Evolutionary conservation across 2,329 filamentous ascomycete species (phyloP), one percentile per base, ranked within the genome.

Genomic region (Fusarium acutatum): DNA sequence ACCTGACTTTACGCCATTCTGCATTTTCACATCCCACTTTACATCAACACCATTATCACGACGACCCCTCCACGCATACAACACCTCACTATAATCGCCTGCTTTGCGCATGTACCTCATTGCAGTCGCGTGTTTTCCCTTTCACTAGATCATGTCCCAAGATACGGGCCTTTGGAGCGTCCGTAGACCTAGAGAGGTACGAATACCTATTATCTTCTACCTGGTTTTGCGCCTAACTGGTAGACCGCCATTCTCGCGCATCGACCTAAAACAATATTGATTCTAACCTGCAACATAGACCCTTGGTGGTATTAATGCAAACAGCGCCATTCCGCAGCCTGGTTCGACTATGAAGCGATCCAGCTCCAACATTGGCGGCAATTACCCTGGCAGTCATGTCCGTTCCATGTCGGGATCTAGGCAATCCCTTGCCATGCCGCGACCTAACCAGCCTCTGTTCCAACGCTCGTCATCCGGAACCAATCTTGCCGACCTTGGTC

Each of bases 321-420:
- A 95, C 82, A 93, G 93, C 26, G 90, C 91, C 28, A 94, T 99
- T 72, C 96, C 96, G 26, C 94, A 97, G 84, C 96, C 96, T 14
- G 89, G 93, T 34, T 98, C 96, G 44, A 94, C 95, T 44, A 92
- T 99, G 88, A 99, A 99, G 86, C 94, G 96, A 82, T 93, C 94
- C 35, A 96, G 91, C 79, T 95, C 94, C 18, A 91, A 91, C 76
- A 91, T 90, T 72, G 90, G 90, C 79, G 86, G 86, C 65, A 90
- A 89, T 50, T 92, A 89, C 79, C 90, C 91, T 22, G 81, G 79
- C 62, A 91, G 92, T 80, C 94, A 97, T 86, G 90, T 86, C 75
- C 94, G 96, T 77, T 94, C 94, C 34, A 90, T 94, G 77, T 97
- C 95, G 71, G 93, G 92, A 79, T 93, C 92, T 80, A 91, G 93